These are phyloP conservation scores for Scedosporium boydii DNA, from an alignment of 2,329 filamentous ascomycete species.

Conservation along the genomic window DNA sequence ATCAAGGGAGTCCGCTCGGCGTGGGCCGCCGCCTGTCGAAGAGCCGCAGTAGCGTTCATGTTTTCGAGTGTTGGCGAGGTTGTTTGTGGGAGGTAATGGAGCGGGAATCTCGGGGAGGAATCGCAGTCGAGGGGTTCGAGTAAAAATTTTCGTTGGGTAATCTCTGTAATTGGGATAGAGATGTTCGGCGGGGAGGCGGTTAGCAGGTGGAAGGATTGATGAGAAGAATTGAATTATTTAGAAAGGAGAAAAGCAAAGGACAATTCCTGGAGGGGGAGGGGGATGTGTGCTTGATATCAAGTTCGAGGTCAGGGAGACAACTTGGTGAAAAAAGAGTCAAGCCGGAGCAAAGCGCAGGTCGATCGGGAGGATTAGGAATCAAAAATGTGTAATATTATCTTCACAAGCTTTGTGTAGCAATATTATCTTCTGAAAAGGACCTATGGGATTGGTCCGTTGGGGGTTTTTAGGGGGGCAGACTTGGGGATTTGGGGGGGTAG, in stretches of 20 bases:
- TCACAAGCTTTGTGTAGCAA: slow-evolving; percentile 3
- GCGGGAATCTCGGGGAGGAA: not conserved
- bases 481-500: not conserved
- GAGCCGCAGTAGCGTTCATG: slow-evolving; percentile 48
- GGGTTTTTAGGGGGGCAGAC: not conserved
- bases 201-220: not conserved
- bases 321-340: not conserved
- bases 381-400: slow-evolving; percentile 6
- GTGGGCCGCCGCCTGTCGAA: slow-evolving; percentile 50
- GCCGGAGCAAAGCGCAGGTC: not conserved
- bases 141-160: not conserved
- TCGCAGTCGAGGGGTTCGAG: not conserved
- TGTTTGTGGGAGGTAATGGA: not conserved
- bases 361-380: slow-evolving; percentile 3
- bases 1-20: slow-evolving; percentile 53
- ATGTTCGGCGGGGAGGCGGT: not conserved
- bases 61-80: not conserved
- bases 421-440: not conserved
- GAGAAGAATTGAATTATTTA: not conserved
- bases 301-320: not conserved
- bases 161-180: not conserved
- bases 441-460: not conserved
- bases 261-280: not conserved
- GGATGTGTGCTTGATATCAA: not conserved
- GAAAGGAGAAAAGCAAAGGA: not conserved